A percentile compares a stretch with the other conserved stretches of the same genome.
Evolutionary conservation across 1,284 basidiomycete genomes (phyloP).

Genomic region (Tilletia horrida): DNA sequence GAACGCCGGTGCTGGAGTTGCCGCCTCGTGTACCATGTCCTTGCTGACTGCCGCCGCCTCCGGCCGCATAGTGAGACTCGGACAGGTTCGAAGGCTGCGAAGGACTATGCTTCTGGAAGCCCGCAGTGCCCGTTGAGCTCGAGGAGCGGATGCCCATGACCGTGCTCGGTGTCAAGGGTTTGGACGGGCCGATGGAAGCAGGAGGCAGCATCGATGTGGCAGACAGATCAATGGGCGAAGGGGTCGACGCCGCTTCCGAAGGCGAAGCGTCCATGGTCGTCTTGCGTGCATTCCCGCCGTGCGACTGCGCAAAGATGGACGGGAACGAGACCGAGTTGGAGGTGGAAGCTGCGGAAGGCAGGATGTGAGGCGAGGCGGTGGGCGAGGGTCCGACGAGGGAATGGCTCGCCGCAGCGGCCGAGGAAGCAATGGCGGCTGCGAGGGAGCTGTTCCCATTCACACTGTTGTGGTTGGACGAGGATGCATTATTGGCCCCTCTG

Average conservation of each 20-base stretch:
- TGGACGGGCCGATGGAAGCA: constrained; percentile 24
- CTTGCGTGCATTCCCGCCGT: constrained; percentile 14
- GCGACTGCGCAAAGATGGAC: constrained; percentile 16
- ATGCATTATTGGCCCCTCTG: neutral
- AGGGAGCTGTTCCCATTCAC: neutral
- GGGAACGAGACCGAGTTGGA: neutral
- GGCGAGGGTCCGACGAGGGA: neutral
- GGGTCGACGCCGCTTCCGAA: constrained; percentile 43
- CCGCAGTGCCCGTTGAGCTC: neutral
- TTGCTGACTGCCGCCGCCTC: neutral
- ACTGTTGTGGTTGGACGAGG: neutral
- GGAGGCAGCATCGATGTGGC: constrained; percentile 37
- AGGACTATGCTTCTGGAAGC: neutral
- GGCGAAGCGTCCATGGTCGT: constrained; percentile 36
- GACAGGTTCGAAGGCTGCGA: neutral
- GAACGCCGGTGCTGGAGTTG: neutral
- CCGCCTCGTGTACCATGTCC: too few species aligned
- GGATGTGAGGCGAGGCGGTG: constrained; percentile 1
- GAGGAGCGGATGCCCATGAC: constrained; percentile 45
- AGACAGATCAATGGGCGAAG: constrained; percentile 47
- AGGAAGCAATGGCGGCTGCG: neutral
- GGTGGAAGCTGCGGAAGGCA: neutral
- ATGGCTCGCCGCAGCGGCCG: neutral
- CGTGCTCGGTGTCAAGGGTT: constrained; percentile 48
- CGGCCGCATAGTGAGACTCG: neutral